Evolutionary conservation across 257 asterid species (phyloP).

Genomic region (Dorcoceras hygrometricum): DNA sequence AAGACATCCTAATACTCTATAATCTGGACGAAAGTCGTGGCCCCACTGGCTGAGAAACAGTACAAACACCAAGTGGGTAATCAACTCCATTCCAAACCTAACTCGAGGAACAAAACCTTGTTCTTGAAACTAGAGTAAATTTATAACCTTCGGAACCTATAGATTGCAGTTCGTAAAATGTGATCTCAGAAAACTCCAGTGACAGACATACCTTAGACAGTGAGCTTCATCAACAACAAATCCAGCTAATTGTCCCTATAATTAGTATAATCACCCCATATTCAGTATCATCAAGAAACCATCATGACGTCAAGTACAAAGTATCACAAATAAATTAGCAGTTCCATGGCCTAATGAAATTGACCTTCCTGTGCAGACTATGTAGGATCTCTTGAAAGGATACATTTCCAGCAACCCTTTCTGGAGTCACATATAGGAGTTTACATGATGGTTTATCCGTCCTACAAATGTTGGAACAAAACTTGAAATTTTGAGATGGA

Average conservation of each 20-base stretch:
- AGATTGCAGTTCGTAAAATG: conserved; percentile 5
- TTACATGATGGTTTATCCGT: conserved; percentile 87
- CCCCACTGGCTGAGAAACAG: conserved; percentile 91
- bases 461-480: conserved; percentile 45
- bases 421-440: conserved; percentile 96
- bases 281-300: conserved; percentile 19
- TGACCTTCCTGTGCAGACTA: conserved; percentile 67
- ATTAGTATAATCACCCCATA: conserved; percentile 21
- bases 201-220: conserved; percentile 71
- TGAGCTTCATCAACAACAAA: conserved; percentile 98
- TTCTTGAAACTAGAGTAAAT: conserved; percentile 16
- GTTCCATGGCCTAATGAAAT: conserved; percentile 19
- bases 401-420: conserved; percentile 88
- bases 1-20: conserved; percentile 84
- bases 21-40: conserved; percentile 98
- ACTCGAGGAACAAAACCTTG: conserved; percentile 10
- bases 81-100: conserved; percentile 12
- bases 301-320: conserved; percentile 16
- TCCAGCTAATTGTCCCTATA: conserved; percentile 87
- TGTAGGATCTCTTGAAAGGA: conserved; percentile 75
- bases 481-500: conserved; percentile 14
- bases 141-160: conserved; percentile 10
- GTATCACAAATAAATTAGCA: conserved; percentile 18
- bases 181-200: conserved; percentile 8
- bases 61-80: conserved; percentile 23